Conservation (phyloP, 2,329 filamentous ascomycete species). For the Neoscytalidium dimidiatum region DNA sequence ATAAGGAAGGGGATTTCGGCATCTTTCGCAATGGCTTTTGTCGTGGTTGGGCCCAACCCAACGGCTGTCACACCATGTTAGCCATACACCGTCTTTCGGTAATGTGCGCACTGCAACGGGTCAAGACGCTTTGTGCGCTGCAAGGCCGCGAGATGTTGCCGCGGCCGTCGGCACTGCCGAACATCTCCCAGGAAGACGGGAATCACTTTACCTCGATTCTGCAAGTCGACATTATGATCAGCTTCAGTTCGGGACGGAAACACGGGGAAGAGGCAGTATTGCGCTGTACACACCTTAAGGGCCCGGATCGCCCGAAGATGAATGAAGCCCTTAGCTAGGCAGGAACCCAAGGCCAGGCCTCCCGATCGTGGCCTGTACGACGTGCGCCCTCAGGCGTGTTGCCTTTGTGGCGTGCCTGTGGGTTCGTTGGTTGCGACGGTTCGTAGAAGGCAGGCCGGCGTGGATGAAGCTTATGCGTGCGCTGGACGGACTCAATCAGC, state of each 20-base stretch:
- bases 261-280: constrained; percentile 1
- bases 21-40: constrained; percentile 37
- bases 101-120: constrained; percentile 14
- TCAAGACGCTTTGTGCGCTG: constrained; percentile 6
- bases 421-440: constrained; percentile 16
- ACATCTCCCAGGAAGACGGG: neutral
- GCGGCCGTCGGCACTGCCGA: constrained; percentile 1
- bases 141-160: neutral
- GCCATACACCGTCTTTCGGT: constrained; percentile 14
- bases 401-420: constrained; percentile 16
- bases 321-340: constrained; percentile 18
- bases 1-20: constrained; percentile 41
- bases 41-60: constrained; percentile 24
- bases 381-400: constrained; percentile 16
- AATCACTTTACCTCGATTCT: constrained; percentile 19
- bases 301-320: constrained; percentile 17
- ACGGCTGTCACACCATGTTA: constrained; percentile 20
- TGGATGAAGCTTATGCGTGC: constrained; percentile 19
- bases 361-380: constrained; percentile 14
- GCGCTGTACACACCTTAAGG: constrained; percentile 19
- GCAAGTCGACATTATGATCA: constrained; percentile 18
- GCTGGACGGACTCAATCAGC: constrained; percentile 19
- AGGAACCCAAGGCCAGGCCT: constrained; percentile 17
- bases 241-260: constrained; percentile 14
- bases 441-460: constrained; percentile 18